These are phyloP conservation scores for Phytopythium boreale DNA, from an alignment of 352 stramenopile species.

Conservation along the genomic window DNA sequence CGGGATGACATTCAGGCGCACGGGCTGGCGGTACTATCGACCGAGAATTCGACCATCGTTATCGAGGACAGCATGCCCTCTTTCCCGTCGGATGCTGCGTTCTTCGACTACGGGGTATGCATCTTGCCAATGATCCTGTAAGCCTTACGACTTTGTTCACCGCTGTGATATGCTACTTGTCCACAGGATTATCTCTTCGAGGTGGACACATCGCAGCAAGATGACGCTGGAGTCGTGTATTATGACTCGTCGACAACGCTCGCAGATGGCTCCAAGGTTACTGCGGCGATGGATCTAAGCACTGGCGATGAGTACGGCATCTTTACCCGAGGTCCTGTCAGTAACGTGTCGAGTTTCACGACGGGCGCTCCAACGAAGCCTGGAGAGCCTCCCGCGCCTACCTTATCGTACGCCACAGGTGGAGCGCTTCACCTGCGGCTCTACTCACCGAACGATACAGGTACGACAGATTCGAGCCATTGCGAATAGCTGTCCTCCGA, in stretches of 20 bases:
- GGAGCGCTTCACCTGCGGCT: slow-evolving; percentile 39
- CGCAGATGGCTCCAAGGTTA: neutral
- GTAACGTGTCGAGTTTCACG: slow-evolving; percentile 27
- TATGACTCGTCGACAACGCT: neutral
- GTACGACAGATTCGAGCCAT: slow-evolving; percentile 8
- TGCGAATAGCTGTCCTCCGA: neutral
- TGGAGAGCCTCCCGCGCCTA: slow-evolving; percentile 17
- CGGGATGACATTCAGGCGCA: slow-evolving; percentile 3
- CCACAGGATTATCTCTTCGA: slow-evolving; percentile 47
- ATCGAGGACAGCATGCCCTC: slow-evolving; percentile 4
- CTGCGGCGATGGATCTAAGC: slow-evolving; percentile 12
- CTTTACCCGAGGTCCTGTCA: slow-evolving; percentile 22
- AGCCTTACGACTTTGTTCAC: neutral
- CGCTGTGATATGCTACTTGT: neutral
- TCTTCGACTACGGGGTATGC: slow-evolving; percentile 55
- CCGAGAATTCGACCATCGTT: slow-evolving; percentile 21
- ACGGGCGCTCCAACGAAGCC: slow-evolving; percentile 30
- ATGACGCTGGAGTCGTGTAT: neutral
- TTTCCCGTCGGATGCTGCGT: neutral
- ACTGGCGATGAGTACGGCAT: slow-evolving; percentile 12
- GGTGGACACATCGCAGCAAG: slow-evolving; percentile 18
- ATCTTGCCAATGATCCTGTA: slow-evolving; percentile 4
- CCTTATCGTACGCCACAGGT: slow-evolving; percentile 30
- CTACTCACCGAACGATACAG: slow-evolving; percentile 53
- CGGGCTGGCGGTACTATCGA: slow-evolving; percentile 18